These are phyloP conservation scores for Dactylellina sp. DNA, from an alignment of 2,329 filamentous ascomycete genomes.

Conservation along the genomic window DNA sequence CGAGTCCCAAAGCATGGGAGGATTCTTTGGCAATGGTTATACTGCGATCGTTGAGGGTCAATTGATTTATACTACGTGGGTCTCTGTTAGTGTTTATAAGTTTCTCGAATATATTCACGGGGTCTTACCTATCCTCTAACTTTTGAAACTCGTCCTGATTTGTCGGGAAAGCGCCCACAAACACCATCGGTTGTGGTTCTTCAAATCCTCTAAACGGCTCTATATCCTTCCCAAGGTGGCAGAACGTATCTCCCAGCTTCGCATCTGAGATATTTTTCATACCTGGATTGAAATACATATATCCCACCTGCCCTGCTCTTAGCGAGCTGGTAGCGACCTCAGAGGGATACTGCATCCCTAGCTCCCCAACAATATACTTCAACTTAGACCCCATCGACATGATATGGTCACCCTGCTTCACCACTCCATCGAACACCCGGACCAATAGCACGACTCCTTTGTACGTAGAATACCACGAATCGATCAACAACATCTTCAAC, in stretches of 20 bases:
- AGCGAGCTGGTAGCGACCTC: constrained; percentile 83
- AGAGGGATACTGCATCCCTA: constrained; percentile 94
- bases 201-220: constrained; percentile 90
- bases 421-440: constrained; percentile 86
- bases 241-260: constrained; percentile 95
- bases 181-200: constrained; percentile 98
- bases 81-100: neutral
- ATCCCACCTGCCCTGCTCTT: constrained; percentile 93
- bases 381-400: constrained; percentile 86
- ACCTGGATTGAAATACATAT: constrained; percentile 95
- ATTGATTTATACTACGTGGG: constrained; percentile 86
- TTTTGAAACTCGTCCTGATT: constrained; percentile 88
- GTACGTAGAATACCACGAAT: constrained; percentile 98
- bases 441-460: constrained; percentile 92
- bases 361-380: constrained; percentile 93
- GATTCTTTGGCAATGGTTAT: constrained; percentile 94
- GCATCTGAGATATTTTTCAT: constrained; percentile 98
- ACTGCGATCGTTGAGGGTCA: constrained; percentile 93
- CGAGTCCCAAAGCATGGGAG: constrained; percentile 90
- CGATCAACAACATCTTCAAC: constrained; percentile 86
- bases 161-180: constrained; percentile 94
- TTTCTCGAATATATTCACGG: too few relatives aligned
- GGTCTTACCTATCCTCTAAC: constrained; percentile 69
- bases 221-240: constrained; percentile 83
- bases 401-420: constrained; percentile 86